Evolutionary conservation across 2,329 filamentous ascomycete species (phyloP), one percentile per base, ranked within the genome.

Genomic region (Davidsoniella eucalypti): DNA sequence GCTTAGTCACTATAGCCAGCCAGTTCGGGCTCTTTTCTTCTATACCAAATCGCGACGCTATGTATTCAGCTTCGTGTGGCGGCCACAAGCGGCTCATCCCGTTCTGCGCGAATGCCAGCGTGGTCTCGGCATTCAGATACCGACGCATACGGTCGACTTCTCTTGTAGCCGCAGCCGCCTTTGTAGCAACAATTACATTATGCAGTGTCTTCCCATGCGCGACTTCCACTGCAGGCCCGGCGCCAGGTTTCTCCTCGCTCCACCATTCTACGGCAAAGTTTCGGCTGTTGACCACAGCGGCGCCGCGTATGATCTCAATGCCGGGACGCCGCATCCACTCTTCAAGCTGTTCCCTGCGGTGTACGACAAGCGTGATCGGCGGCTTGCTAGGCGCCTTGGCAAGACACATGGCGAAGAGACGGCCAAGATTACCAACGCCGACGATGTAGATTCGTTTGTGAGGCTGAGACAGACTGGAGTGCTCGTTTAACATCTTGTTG

Each of bases 101-200:
- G 58, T 94, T 94, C 58, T 95, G 88, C 21, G 86, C 67, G 58
- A 95, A 84, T 10, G 82, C 71, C n/a, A 95, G 76, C 0, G 84
- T 83, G n/a, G 80, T 85, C 3, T 70, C 63, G 2, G 66, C 63
- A 55, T 78, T 72, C 2, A 80, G 71, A 48, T 94, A 75, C 1
- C 74, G 64, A 5, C 74, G 67, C 12, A 94, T 64, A 16, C 67
- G 61, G 47, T 71, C 69, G 4, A 71, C 64, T 39, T 84, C 81
- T 1, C 72, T 66, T n/a, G 84, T 62, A 0, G 84, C 84, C 37
- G 75, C 66, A 2, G 75, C 67, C 0, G 87, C 76, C 64, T 94
- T 95, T 26, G 82, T 84, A 2, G 84, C 73, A 21, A 95, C 67
- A 55, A 96, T 78, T 40, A 95, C 72, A 59, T 86, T 84, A 55